Evolutionary conservation across 1,284 basidiomycete genomes (phyloP).

Genomic region (Malassezia vespertilionis): DNA sequence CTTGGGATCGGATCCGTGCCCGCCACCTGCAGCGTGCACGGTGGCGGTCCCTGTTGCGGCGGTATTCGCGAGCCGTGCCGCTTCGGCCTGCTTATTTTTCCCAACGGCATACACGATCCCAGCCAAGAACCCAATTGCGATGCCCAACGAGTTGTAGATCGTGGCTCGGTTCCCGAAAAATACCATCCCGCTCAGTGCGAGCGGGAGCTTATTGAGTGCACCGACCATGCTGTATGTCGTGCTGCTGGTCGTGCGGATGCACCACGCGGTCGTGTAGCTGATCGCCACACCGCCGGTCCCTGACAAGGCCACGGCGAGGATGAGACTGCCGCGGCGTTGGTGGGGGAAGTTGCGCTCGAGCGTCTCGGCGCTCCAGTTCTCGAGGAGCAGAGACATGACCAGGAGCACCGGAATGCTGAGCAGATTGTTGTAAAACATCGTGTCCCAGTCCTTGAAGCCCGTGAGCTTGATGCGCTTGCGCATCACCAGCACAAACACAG

Average conservation of each 20-base stretch:
- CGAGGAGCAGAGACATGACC: conserved; percentile 70
- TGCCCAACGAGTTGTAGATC: conserved; percentile 73
- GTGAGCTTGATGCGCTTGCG: conserved; percentile 91
- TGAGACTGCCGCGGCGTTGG: conserved; percentile 65
- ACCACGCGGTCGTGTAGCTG: conserved; percentile 98
- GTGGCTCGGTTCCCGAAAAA: conserved; percentile 67
- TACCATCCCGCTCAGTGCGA: conserved; percentile 55
- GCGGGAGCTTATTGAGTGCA: conserved; percentile 93
- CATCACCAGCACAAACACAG: conserved; percentile 89
- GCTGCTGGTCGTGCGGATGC: conserved; percentile 85
- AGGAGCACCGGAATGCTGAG: conserved; percentile 82
- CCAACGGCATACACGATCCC: conserved; percentile 51
- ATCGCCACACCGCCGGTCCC: conserved; percentile 95
- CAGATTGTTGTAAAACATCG: conserved; percentile 99
- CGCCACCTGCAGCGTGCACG: neutral
- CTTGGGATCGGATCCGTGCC: conserved; percentile 14
- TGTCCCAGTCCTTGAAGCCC: conserved; percentile 98
- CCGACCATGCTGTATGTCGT: conserved; percentile 99
- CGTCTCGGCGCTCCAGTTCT: conserved; percentile 78
- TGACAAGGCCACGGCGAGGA: conserved; percentile 84
- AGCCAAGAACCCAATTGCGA: conserved; percentile 79
- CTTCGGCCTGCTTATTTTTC: conserved; percentile 44
- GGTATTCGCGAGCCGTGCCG: conserved; percentile 22
- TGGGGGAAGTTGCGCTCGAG: conserved; percentile 76
- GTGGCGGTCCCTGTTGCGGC: conserved; percentile 20